These are phyloP conservation scores for Taxillus chinensis DNA, from an alignment of 164 flowering plant species.

Conservation along the genomic window DNA sequence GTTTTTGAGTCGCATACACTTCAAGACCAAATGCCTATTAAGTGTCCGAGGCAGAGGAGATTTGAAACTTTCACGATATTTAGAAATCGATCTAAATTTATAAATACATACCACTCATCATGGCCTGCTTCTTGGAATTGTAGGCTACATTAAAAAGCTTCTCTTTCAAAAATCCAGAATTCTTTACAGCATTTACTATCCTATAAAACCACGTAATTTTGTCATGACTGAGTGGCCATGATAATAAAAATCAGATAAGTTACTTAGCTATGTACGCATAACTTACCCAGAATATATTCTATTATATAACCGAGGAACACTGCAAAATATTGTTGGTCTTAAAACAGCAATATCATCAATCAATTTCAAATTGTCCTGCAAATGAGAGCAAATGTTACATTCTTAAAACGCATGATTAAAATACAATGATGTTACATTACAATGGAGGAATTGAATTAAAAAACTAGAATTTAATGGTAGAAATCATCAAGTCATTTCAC, in stretches of 20 bases:
- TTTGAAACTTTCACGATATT: too few relatives aligned
- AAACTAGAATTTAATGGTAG: too few relatives aligned
- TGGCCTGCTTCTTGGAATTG: conserved; percentile 87
- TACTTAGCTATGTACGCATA: background rate
- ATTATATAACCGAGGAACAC: conserved; percentile 94
- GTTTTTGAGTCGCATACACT: background rate
- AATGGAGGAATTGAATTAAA: too few relatives aligned
- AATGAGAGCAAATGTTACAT: conserved; percentile 2
- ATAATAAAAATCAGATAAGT: background rate
- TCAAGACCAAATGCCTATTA: background rate
- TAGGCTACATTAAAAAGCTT: conserved; percentile 83
- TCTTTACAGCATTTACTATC: conserved; percentile 74
- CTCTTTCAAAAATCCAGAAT: conserved; percentile 73
- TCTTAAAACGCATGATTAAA: too few relatives aligned
- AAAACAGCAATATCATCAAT: conserved; percentile 88
- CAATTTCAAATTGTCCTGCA: conserved; percentile 89
- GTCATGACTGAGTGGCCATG: background rate
- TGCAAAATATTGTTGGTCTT: conserved; percentile 86
- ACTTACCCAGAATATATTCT: conserved; percentile 70
- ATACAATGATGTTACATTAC: too few relatives aligned
- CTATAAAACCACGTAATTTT: conserved; percentile 22
- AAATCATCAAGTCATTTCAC: too few relatives aligned
- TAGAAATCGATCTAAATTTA: background rate
- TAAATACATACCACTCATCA: conserved; percentile 50
- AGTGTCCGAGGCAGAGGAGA: background rate